Percentiles rank a stretch among this genome's conserved stretches.
Evolutionary conservation across 2,329 filamentous ascomycete genomes (phyloP).

Genomic region (Aspergillus sp.): DNA sequence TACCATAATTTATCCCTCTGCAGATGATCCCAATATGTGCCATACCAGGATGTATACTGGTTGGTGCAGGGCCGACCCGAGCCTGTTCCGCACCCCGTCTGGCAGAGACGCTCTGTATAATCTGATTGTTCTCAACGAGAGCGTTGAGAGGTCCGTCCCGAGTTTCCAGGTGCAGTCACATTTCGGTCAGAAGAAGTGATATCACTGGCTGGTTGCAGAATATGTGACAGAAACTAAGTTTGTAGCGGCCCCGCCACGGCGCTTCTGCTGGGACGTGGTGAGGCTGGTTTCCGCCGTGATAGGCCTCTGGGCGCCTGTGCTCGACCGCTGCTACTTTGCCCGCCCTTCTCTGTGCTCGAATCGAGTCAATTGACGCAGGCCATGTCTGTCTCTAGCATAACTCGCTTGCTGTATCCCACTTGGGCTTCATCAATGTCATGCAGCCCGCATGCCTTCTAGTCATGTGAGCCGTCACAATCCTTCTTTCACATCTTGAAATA

Average conservation of each 20-base stretch:
- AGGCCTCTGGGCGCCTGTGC: neutral
- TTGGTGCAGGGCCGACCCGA: conserved; percentile 8
- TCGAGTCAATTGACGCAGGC: neutral
- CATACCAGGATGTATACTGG: neutral
- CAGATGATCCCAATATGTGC: too few relatives aligned
- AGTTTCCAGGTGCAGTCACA: neutral
- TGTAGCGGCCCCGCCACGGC: conserved; percentile 16
- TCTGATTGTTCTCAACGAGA: neutral
- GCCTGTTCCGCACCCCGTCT: neutral
- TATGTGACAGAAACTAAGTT: conserved; percentile 13
- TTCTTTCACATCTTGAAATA: neutral
- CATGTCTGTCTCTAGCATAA: conserved; percentile 1
- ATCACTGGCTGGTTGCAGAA: neutral
- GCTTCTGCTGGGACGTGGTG: conserved; percentile 12
- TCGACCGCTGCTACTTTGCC: neutral
- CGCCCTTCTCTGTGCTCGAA: conserved; percentile 2
- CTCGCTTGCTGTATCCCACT: neutral
- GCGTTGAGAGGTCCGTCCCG: too few relatives aligned
- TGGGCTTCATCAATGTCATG: neutral
- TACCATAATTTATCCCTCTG: too few relatives aligned
- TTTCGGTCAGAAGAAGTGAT: neutral
- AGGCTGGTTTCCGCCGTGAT: conserved; percentile 12
- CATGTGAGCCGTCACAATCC: conserved; percentile 9
- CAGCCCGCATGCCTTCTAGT: conserved; percentile 7
- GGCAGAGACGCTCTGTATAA: neutral